Percentiles rank a stretch among this genome's conserved stretches.
Evolutionary conservation across 768 basidiomycete genomes (phyloP).

Genomic region (Lentinula guzmanii): DNA sequence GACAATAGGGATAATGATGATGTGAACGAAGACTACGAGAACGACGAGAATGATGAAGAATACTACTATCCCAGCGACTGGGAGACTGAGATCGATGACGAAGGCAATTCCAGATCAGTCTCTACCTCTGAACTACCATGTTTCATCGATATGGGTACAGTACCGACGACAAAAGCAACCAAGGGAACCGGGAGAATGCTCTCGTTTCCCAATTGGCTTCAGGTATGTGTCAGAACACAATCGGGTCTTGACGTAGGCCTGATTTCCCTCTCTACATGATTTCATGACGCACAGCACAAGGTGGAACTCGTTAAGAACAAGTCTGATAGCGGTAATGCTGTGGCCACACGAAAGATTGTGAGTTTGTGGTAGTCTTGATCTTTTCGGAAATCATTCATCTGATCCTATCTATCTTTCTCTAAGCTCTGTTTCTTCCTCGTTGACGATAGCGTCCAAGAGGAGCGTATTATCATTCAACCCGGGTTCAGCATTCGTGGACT

Average conservation of each 20-base stretch:
- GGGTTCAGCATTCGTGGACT: not conserved
- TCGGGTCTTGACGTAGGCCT: not conserved
- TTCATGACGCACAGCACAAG: not conserved
- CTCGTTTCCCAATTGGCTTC: slow-evolving; percentile 5
- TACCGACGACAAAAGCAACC: not conserved
- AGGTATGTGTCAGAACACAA: not conserved
- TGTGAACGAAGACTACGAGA: not conserved
- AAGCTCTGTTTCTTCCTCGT: slow-evolving; percentile 4
- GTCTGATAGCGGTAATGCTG: not conserved
- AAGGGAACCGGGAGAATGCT: slow-evolving; percentile 4
- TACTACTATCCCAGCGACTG: slow-evolving; percentile 4
- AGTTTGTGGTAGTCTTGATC: too few relatives aligned
- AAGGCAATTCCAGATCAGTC: not conserved
- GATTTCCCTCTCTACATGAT: not conserved
- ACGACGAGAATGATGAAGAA: not conserved
- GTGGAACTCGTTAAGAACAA: not conserved
- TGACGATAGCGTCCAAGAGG: not conserved
- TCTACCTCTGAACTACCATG: not conserved
- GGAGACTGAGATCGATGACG: not conserved
- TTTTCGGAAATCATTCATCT: not conserved
- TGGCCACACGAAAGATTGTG: not conserved
- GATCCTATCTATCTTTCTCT: not conserved
- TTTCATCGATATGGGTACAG: not conserved
- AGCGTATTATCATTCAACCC: not conserved
- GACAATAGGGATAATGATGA: not conserved